A percentile compares a stretch with the other conserved stretches of the same genome.
Evolutionary conservation across 2,329 filamentous ascomycete genomes (phyloP).

Genomic region (Aciculosporium take): DNA sequence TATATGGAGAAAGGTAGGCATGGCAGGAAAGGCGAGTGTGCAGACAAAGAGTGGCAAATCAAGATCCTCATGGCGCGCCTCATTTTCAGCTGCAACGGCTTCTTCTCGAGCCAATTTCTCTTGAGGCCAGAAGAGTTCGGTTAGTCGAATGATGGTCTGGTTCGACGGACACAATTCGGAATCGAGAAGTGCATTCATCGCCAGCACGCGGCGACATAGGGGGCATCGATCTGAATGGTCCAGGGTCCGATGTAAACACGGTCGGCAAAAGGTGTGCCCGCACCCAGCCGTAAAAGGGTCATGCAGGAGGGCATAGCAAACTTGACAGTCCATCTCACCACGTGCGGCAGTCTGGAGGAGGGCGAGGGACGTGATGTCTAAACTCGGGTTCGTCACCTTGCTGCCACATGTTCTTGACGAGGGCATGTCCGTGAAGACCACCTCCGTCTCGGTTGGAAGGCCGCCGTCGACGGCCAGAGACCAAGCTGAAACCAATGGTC

Average conservation of each 20-base stretch:
- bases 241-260: conserved; percentile 61
- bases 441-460: conserved; percentile 41
- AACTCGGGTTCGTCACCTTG: neutral
- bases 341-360: conserved; percentile 47
- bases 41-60: conserved; percentile 67
- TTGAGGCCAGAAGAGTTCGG: conserved; percentile 55
- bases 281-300: conserved; percentile 76
- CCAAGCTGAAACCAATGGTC: conserved; percentile 52
- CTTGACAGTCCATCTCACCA: conserved; percentile 70
- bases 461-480: conserved; percentile 47
- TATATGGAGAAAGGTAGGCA: conserved; percentile 79
- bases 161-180: conserved; percentile 40
- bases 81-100: conserved; percentile 42
- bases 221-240: conserved; percentile 71
- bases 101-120: conserved; percentile 44
- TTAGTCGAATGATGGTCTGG: conserved; percentile 44
- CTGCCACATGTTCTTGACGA: conserved; percentile 1
- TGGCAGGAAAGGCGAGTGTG: conserved; percentile 64
- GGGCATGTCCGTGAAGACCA: conserved; percentile 29
- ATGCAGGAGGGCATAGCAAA: conserved; percentile 70
- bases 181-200: conserved; percentile 30
- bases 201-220: conserved; percentile 56
- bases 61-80: conserved; percentile 38
- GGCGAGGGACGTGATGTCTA: conserved; percentile 22
- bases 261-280: conserved; percentile 78